A percentile compares a stretch with the other conserved stretches of the same genome.
Conservation (phyloP, 2,329 filamentous ascomycete species). For the Colletotrichum liriopes region DNA sequence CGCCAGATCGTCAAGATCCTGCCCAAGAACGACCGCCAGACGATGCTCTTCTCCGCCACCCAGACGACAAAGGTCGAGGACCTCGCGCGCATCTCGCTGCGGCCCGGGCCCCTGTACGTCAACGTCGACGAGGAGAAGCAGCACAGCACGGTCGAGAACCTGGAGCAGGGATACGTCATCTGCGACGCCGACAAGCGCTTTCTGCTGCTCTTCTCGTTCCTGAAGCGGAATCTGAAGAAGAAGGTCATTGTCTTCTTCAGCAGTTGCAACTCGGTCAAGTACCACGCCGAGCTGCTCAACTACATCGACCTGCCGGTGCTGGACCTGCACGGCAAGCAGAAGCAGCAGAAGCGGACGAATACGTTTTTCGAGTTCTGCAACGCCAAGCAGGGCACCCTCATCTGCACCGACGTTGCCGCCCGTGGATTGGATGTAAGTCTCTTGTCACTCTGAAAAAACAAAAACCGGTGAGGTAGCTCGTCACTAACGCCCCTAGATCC, state of each 20-base stretch:
- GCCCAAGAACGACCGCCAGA: conserved; percentile 88
- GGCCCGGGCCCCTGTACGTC: conserved; percentile 93
- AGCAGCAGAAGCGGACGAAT: conserved; percentile 98
- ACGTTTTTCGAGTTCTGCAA: conserved; percentile 96
- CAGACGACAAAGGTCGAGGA: conserved; percentile 99
- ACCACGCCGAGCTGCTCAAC: conserved; percentile 95
- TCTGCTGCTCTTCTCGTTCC: conserved; percentile 92
- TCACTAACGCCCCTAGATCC: conserved; percentile 19
- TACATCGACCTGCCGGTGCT: conserved; percentile 95
- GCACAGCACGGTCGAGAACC: conserved; percentile 90
- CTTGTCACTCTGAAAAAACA: not conserved
- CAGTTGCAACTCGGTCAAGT: conserved; percentile 94
- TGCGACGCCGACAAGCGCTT: conserved; percentile 96
- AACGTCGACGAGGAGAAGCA: conserved; percentile 94
- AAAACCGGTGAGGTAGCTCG: not conserved
- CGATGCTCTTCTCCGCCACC: conserved; percentile 98
- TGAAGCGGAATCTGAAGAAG: conserved; percentile 93
- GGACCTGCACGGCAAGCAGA: conserved; percentile 93
- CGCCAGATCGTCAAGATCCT: conserved; percentile 95
- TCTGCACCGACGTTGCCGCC: conserved; percentile 97
- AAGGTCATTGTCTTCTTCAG: conserved; percentile 99
- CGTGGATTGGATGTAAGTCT: conserved; percentile 85
- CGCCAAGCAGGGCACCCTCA: conserved; percentile 85
- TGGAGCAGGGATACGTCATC: conserved; percentile 96
- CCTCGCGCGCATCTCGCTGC: conserved; percentile 91